These are phyloP conservation scores for Aspergillus fructus DNA, from an alignment of 2,329 filamentous ascomycete species.

Conservation along the genomic window DNA sequence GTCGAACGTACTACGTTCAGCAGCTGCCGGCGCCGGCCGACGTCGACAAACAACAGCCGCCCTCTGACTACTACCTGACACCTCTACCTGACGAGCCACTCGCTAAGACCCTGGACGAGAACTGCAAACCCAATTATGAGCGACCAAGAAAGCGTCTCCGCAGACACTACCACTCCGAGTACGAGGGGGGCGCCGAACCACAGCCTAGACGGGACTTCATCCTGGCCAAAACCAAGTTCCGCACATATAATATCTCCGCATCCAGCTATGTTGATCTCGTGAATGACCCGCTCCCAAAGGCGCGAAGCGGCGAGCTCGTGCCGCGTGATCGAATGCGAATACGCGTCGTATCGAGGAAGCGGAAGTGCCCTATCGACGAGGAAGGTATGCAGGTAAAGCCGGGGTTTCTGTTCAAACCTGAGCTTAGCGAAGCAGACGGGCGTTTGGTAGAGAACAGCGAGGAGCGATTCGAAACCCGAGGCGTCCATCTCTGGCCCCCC, in stretches of 20 bases:
- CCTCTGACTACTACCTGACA: conserved; percentile 13
- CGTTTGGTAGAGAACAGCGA: conserved; percentile 35
- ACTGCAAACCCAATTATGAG: conserved; percentile 34
- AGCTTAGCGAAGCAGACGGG: conserved; percentile 25
- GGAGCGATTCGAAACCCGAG: conserved; percentile 39
- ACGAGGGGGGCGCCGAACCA: conserved; percentile 26
- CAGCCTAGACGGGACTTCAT: conserved; percentile 40
- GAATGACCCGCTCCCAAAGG: conserved; percentile 34
- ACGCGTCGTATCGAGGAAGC: conserved; percentile 44
- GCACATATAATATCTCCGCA: conserved; percentile 41
- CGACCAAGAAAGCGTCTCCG: conserved; percentile 37
- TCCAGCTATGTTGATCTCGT: conserved; percentile 46
- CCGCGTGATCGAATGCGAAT: conserved; percentile 41
- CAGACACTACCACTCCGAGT: conserved; percentile 42
- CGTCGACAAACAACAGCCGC: conserved; percentile 18
- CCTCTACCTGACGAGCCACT: conserved; percentile 30
- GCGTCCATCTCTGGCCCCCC: conserved; percentile 43
- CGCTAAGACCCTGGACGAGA: conserved; percentile 26
- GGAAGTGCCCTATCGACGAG: conserved; percentile 39
- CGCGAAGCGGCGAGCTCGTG: conserved; percentile 24
- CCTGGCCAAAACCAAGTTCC: conserved; percentile 45
- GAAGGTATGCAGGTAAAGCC: conserved; percentile 24
- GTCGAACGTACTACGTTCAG: conserved; percentile 65
- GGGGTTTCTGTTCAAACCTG: conserved; percentile 31
- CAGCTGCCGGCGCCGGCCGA: conserved; percentile 34